Evolutionary conservation across 441 rosid species (phyloP).

Genomic region (Manihot esculenta): DNA sequence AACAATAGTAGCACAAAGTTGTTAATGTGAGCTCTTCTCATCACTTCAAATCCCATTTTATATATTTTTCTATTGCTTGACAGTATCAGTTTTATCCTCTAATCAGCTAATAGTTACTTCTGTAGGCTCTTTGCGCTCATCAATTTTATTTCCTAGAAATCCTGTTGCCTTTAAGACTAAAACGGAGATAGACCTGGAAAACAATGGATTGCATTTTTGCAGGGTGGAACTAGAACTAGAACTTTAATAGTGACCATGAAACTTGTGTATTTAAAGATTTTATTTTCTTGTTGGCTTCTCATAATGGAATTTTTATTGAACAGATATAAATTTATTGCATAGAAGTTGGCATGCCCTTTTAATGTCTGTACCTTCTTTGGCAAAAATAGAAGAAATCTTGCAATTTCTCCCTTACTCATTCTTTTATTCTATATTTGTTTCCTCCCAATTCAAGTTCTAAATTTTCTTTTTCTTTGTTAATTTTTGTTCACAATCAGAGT

Average conservation of each 20-base stretch:
- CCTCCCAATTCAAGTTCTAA: neutral
- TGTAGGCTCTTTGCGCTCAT: no score
- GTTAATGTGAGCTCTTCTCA: no score
- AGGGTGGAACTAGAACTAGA: no score
- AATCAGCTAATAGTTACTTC: neutral
- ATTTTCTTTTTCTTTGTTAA: constrained; percentile 2
- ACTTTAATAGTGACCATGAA: no score
- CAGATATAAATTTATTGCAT: neutral
- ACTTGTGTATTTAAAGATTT: no score
- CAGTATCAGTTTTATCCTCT: neutral
- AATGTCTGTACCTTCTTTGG: no score
- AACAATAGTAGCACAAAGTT: neutral
- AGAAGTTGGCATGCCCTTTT: neutral
- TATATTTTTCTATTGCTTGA: neutral
- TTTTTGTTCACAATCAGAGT: constrained; percentile 43
- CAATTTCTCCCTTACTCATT: neutral
- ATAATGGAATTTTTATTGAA: neutral
- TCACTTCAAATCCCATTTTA: neutral
- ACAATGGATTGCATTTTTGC: neutral
- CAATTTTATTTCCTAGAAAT: neutral
- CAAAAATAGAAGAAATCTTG: neutral
- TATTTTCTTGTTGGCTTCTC: no score
- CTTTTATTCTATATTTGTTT: neutral
- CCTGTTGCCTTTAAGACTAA: neutral
- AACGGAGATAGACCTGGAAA: neutral